Evolutionary conservation across 2,329 filamentous ascomycete species (phyloP).

Genomic region (Ophiostoma sp.): DNA sequence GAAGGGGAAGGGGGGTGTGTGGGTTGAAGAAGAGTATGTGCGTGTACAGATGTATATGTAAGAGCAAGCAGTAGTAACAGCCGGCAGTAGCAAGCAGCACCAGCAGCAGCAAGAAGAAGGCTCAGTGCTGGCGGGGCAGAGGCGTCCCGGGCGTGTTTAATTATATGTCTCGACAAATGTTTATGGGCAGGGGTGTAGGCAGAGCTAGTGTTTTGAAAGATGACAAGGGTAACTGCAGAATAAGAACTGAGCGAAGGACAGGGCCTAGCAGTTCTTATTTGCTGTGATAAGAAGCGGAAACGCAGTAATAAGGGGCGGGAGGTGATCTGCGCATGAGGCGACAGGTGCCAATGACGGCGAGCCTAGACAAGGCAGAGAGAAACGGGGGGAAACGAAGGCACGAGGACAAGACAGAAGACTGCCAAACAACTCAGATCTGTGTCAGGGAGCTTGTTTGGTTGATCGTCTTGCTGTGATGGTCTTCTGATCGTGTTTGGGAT

Average conservation of each 20-base stretch:
- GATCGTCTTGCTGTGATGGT: neutral
- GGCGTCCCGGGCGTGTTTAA: conserved; percentile 22
- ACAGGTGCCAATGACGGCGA: neutral
- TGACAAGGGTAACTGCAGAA: conserved; percentile 5
- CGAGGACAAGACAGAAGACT: neutral
- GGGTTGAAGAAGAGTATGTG: neutral
- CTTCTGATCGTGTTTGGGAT: neutral
- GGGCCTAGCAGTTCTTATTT: conserved; percentile 21
- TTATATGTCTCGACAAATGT: conserved; percentile 24
- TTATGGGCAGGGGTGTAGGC: conserved; percentile 17
- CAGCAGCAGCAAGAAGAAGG: neutral
- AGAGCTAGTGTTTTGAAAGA: conserved; percentile 24
- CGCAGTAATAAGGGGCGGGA: conserved; percentile 17
- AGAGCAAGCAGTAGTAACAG: neutral
- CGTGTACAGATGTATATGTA: conserved; percentile 15
- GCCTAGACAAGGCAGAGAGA: too few relatives aligned
- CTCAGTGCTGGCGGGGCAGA: conserved; percentile 17
- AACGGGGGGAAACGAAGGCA: too few relatives aligned
- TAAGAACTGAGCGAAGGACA: conserved; percentile 11
- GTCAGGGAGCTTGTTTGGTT: conserved; percentile 1
- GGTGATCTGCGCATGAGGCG: conserved; percentile 16
- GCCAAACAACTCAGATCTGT: neutral
- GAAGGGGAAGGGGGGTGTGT: conserved; percentile 18
- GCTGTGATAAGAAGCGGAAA: conserved; percentile 19
- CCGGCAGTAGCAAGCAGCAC: neutral